A percentile compares a stretch with the other conserved stretches of the same genome.
Conservation (phyloP, 202 grass and related monocot genomes). For the Zoysia matrella region DNA sequence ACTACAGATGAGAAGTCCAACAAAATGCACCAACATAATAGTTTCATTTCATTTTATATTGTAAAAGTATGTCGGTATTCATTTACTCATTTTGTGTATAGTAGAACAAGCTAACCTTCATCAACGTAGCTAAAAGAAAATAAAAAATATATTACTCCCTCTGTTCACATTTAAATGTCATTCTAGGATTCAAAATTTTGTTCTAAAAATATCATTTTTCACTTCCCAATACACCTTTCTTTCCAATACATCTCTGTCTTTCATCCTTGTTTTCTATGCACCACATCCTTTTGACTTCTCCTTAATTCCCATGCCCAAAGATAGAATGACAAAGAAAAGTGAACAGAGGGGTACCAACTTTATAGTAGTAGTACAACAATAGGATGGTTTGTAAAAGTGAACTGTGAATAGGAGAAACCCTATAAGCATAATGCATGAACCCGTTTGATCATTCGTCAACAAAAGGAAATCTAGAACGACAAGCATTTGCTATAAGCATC, state of each 20-base stretch:
- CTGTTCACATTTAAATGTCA: no score
- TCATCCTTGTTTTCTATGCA: no score
- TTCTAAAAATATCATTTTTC: no score
- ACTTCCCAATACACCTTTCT: no score
- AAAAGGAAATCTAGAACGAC: neutral
- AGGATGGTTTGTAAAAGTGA: neutral
- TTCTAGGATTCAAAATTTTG: no score
- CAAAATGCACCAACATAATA: no score
- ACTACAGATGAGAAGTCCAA: no score
- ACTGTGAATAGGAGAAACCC: neutral
- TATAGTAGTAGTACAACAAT: neutral
- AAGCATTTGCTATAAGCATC: conserved; percentile 3
- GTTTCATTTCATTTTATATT: neutral
- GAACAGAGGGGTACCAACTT: neutral
- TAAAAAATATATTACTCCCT: neutral
- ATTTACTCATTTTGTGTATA: neutral
- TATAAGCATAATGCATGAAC: neutral
- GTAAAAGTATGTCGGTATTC: neutral
- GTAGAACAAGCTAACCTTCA: neutral
- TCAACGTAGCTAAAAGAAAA: neutral
- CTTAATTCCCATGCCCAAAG: no score
- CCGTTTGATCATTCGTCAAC: neutral
- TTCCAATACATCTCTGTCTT: no score
- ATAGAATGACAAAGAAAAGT: no score
- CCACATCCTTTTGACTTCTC: no score